Conservation (phyloP, 2,329 filamentous ascomycete species). For the Aureobasidium sp. region DNA sequence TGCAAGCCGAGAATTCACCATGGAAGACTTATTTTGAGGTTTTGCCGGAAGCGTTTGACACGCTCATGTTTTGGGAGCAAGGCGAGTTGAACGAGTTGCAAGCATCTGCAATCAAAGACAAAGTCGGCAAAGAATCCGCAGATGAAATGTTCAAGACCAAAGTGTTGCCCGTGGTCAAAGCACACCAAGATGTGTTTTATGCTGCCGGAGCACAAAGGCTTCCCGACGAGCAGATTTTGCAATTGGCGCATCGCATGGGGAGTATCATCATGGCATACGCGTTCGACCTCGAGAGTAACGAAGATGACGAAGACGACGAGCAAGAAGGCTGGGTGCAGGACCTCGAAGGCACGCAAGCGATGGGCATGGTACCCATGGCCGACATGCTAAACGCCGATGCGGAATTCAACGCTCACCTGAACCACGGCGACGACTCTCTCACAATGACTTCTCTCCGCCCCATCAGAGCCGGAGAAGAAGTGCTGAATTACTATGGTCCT, state of each 20-base stretch:
- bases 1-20: conserved; percentile 51
- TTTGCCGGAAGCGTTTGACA: conserved; percentile 66
- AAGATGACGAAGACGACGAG: conserved; percentile 51
- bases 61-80: conserved; percentile 81
- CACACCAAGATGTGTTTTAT: conserved; percentile 47
- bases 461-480: conserved; percentile 65
- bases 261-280: conserved; percentile 89
- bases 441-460: conserved; percentile 64
- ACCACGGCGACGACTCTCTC: conserved; percentile 53
- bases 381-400: conserved; percentile 87
- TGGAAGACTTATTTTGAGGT: conserved; percentile 77
- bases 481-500: conserved; percentile 85
- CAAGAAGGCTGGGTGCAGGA: conserved; percentile 43
- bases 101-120: conserved; percentile 66
- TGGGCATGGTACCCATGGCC: conserved; percentile 87
- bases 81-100: conserved; percentile 66
- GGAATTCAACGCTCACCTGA: conserved; percentile 61
- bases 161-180: conserved; percentile 49
- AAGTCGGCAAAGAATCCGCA: conserved; percentile 68
- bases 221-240: conserved; percentile 43
- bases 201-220: conserved; percentile 33
- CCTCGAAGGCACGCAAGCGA: conserved; percentile 46
- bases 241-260: conserved; percentile 69
- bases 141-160: conserved; percentile 59
- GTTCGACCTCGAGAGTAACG: conserved; percentile 63